These are phyloP conservation scores for Collybiopsis luxurians DNA, from an alignment of 768 basidiomycete genomes.

Conservation along the genomic window DNA sequence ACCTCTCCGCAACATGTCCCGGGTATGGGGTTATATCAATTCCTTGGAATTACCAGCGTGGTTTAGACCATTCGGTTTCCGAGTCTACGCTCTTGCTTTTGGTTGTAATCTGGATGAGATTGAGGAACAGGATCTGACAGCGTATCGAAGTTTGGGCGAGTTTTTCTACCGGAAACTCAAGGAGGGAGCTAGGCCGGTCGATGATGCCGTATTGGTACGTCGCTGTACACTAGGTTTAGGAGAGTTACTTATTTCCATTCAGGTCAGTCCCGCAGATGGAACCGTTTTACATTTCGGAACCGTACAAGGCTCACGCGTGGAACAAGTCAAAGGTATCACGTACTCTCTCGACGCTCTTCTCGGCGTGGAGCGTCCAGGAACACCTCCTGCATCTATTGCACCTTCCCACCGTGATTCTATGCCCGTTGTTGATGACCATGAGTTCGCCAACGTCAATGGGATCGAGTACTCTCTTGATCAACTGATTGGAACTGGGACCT, in stretches of 20 bases:
- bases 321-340: constrained; percentile 97
- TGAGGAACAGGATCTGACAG: constrained; percentile 70
- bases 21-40: constrained; percentile 96
- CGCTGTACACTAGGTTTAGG: not conserved
- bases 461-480: constrained; percentile 94
- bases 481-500: constrained; percentile 66
- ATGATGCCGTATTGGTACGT: constrained; percentile 66
- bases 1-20: constrained; percentile 92
- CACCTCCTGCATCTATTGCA: constrained; percentile 38
- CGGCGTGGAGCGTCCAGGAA: constrained; percentile 62
- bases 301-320: constrained; percentile 75
- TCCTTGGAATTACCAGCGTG: constrained; percentile 90
- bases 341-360: constrained; percentile 95
- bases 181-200: constrained; percentile 78
- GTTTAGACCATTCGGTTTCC: constrained; percentile 90
- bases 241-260: constrained; percentile 5
- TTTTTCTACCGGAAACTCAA: constrained; percentile 94
- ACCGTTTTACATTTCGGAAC: constrained; percentile 89
- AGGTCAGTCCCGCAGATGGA: constrained; percentile 96
- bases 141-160: constrained; percentile 85
- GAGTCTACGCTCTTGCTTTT: constrained; percentile 83
- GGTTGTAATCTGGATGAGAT: constrained; percentile 94
- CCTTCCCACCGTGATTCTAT: constrained; percentile 47
- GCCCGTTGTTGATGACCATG: constrained; percentile 73
- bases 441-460: constrained; percentile 96